These are phyloP conservation scores for Dujonia santamariae DNA, from an alignment of 1,139 yeast species.

Conservation along the genomic window DNA sequence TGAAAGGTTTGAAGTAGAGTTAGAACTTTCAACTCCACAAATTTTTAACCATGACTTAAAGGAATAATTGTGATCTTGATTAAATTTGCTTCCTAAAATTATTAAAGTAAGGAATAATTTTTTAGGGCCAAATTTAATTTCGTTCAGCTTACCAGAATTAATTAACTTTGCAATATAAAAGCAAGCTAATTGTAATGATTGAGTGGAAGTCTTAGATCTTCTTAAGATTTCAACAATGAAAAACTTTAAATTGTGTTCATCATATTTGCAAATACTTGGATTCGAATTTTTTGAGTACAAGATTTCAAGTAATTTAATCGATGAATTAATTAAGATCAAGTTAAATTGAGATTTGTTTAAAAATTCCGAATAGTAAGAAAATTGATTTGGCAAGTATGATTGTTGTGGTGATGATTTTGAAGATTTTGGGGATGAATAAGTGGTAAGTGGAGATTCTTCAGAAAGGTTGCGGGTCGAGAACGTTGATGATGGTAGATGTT, in stretches of 20 bases:
- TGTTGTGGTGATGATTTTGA: neutral
- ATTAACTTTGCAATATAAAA: conserved; percentile 56
- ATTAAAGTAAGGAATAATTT: conserved; percentile 64
- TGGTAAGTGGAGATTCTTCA: conserved; percentile 6
- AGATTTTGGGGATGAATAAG: conserved; percentile 4
- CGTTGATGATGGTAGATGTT: conserved; percentile 5
- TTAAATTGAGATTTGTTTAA: conserved; percentile 43
- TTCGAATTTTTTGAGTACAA: conserved; percentile 19
- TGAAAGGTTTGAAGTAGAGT: conserved; percentile 16
- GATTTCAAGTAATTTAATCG: conserved; percentile 35
- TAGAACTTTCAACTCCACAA: conserved; percentile 47
- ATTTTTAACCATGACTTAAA: conserved; percentile 75
- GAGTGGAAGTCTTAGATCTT: conserved; percentile 65
- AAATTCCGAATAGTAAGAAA: conserved; percentile 37
- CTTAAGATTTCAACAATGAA: conserved; percentile 65
- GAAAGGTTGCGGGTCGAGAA: conserved; percentile 5
- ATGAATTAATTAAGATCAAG: conserved; percentile 35
- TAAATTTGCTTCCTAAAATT: conserved; percentile 68
- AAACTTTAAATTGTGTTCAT: conserved; percentile 27
- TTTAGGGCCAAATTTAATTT: conserved; percentile 47
- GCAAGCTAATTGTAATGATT: conserved; percentile 64
- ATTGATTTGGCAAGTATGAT: conserved; percentile 32
- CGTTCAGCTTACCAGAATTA: conserved; percentile 13
- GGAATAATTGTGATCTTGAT: conserved; percentile 70
- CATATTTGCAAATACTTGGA: conserved; percentile 12